These are phyloP conservation scores for Paraglomus brasilianum DNA, from an alignment of 192 early-diverging fungal species.

Conservation along the genomic window DNA sequence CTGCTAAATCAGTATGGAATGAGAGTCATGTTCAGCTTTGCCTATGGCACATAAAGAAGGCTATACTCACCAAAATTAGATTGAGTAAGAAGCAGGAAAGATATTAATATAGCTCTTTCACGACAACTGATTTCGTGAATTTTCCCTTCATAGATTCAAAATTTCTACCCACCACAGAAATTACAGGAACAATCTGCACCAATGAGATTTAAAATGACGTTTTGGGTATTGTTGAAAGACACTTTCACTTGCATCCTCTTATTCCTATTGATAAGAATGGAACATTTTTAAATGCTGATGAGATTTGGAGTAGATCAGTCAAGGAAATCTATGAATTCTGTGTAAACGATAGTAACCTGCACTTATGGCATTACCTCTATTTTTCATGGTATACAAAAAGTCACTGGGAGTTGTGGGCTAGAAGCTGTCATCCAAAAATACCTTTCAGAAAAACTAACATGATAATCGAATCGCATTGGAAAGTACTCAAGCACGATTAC, in stretches of 20 bases:
- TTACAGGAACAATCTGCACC: not conserved
- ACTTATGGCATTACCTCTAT: not conserved
- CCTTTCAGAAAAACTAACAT: not conserved
- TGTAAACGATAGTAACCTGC: not conserved
- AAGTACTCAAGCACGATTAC: slow-evolving; percentile 9
- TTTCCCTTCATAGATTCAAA: too few species aligned
- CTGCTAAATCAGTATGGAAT: not conserved
- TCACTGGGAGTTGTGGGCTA: not conserved
- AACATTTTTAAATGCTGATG: too few species aligned
- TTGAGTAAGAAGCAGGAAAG: not conserved
- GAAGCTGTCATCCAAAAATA: not conserved
- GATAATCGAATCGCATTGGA: not conserved
- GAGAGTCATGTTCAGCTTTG: not conserved
- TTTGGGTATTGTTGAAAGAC: not conserved
- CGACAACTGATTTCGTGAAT: not conserved
- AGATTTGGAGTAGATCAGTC: too few species aligned
- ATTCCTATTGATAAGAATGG: not conserved
- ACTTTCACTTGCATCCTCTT: not conserved
- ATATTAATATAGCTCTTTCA: slow-evolving; percentile 7
- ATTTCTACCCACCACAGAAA: too few species aligned
- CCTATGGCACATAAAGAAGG: not conserved
- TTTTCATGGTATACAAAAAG: not conserved
- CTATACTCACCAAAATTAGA: too few species aligned
- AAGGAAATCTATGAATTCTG: too few species aligned
- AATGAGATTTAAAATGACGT: not conserved